A percentile compares a stretch with the other conserved stretches of the same genome.
These are phyloP conservation scores for Cardamine chenopodiifolia DNA, from an alignment of 345 rosid genomes.

Conservation along the genomic window DNA sequence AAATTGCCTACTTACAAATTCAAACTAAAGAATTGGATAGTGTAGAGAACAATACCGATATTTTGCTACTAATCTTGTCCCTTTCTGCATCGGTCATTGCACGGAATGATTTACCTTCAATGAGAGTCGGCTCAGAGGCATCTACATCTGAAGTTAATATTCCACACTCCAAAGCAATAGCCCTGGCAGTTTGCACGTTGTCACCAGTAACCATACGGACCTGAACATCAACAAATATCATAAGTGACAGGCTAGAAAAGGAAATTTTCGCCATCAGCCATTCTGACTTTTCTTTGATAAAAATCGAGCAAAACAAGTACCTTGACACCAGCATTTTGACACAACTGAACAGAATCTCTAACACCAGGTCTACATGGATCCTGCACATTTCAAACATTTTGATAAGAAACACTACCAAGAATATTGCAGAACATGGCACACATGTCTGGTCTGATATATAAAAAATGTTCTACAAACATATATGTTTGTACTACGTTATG, in stretches of 20 bases:
- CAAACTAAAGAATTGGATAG: neutral
- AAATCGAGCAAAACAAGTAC: conserved; percentile 41
- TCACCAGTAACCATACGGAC: conserved; percentile 99
- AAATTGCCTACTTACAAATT: neutral
- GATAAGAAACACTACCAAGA: conserved; percentile 12
- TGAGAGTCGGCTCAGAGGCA: conserved; percentile 65
- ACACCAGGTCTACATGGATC: conserved; percentile 97
- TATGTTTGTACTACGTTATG: neutral
- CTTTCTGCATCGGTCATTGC: conserved; percentile 65
- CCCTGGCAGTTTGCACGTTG: conserved; percentile 89
- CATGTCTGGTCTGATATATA: conserved; percentile 4
- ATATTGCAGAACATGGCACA: neutral
- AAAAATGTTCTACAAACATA: neutral
- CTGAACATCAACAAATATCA: conserved; percentile 41
- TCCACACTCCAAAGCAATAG: conserved; percentile 96
- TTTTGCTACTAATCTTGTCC: conserved; percentile 66
- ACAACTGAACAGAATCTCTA: conserved; percentile 66
- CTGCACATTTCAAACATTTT: conserved; percentile 45
- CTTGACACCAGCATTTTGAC: conserved; percentile 93
- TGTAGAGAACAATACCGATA: conserved; percentile 54
- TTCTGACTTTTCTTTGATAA: neutral
- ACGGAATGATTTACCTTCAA: conserved; percentile 87
- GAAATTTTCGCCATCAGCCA: neutral
- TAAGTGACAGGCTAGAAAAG: neutral
- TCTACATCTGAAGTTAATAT: conserved; percentile 66